phyloP scores from a whole-genome alignment of 139 green algal genomes.

The Micractinium sp. region DNA sequence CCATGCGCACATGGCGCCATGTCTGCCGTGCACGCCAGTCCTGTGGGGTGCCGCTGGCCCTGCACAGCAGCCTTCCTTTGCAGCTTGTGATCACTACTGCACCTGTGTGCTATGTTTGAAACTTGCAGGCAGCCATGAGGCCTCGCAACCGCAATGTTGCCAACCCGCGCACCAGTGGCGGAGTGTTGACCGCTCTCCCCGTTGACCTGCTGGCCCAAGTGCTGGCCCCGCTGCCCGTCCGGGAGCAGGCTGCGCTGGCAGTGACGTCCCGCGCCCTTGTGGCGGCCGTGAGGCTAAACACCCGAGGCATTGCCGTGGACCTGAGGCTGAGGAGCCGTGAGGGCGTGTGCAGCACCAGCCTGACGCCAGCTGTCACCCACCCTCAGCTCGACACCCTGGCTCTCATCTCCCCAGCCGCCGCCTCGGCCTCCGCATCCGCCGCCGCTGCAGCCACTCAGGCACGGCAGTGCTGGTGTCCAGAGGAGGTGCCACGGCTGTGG shows the following conservation, averaged over 20 bases:
- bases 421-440: not conserved
- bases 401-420: not conserved
- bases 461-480: not conserved
- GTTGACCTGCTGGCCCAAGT: not conserved
- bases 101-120: not conserved
- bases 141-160: not conserved
- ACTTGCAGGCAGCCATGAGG: not conserved
- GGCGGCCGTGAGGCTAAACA: not conserved
- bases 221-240: not conserved
- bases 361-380: not conserved
- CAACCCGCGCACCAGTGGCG: not conserved
- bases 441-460: constrained; percentile 5
- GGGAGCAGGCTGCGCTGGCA: not conserved
- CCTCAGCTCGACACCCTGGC: not conserved
- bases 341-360: not conserved
- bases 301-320: not conserved
- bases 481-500: constrained; percentile 9
- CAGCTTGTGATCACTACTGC: not conserved
- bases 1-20: not conserved
- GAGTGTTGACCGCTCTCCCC: not conserved
- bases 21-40: not conserved
- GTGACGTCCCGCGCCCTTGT: not conserved
- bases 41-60: no score
- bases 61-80: not conserved
- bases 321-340: constrained; percentile 1